Evolutionary conservation across 768 basidiomycete species (phyloP), one percentile per base, ranked within the genome.

Genomic region (Russula brevipes): DNA sequence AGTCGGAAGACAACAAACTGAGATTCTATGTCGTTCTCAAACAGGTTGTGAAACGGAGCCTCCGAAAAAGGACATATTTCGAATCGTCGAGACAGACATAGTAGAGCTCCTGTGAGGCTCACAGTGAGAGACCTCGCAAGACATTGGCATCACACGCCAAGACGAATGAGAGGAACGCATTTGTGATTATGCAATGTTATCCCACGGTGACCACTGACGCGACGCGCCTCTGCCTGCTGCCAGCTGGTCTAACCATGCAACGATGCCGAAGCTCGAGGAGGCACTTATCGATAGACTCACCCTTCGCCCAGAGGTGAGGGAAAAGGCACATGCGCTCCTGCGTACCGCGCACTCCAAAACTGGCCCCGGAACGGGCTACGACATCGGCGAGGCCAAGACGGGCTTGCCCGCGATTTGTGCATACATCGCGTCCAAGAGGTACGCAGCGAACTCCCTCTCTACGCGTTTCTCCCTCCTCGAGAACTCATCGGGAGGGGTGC

Each of bases 371-470:
- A 80, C 82, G 8, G 83, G 83, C 6, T 76, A 75, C 57, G 74
- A 78, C 19, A 63, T 83, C 3, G 75, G 77, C 4, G 64, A 76
- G 24, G 73, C 72, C 14, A 71, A 69, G 2, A 72, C 72, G 4
- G 82, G 79, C 24, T 60, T 83, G 36, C 75, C 80, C 17, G 81
- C 83, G 5, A 78, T 82, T 36, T 83, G 81, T 64, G 79, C 81
- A 33, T 75, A 76, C 57, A 69, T 85, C 52, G 81, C 82, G 30
- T 82, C 81, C 7, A 73, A 78, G 71, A 71, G 73, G 83, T 83
- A 61, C 47, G 73, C 55, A 4, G 30, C n/a, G 17, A 11, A 52
- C 36, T 46, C 35, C 46, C 54, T 16, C 11, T 45, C 31, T 47
- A 49, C 31, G 35, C 38, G 41, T 56, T 16, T 58, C 19, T 19